These are phyloP conservation scores for Globisporangium perplexum DNA, from an alignment of 352 stramenopile genomes.

Conservation along the genomic window DNA sequence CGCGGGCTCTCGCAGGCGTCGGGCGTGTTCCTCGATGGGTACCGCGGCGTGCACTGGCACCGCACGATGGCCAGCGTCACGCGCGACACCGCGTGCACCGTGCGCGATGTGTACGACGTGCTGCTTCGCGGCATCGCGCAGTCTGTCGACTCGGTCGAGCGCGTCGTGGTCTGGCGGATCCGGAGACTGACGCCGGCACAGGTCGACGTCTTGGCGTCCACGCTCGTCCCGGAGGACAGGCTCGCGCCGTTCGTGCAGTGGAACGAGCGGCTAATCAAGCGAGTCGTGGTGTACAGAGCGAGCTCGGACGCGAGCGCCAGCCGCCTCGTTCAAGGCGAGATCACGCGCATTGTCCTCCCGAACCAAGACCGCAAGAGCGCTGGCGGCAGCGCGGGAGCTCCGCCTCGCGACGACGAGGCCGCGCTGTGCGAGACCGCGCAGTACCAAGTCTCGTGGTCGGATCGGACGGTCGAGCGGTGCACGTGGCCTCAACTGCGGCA, in stretches of 20 bases:
- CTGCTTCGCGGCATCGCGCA: slow-evolving; percentile 37
- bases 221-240: slow-evolving; percentile 51
- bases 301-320: neutral
- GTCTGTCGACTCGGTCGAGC: slow-evolving; percentile 34
- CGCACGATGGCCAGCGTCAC: slow-evolving; percentile 39
- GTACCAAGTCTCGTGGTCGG: slow-evolving; percentile 56
- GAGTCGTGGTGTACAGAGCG: slow-evolving; percentile 56
- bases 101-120: slow-evolving; percentile 51
- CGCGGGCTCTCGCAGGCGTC: slow-evolving; percentile 27
- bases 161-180: slow-evolving; percentile 57
- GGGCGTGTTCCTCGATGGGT: slow-evolving; percentile 40
- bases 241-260: slow-evolving; percentile 51
- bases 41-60: slow-evolving; percentile 50
- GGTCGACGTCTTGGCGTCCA: slow-evolving; percentile 48
- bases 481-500: slow-evolving; percentile 48
- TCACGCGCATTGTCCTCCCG: slow-evolving; percentile 15
- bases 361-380: neutral
- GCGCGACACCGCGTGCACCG: slow-evolving; percentile 22
- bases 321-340: slow-evolving; percentile 29
- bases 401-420: neutral
- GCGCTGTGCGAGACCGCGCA: slow-evolving; percentile 27
- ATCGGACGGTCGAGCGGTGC: slow-evolving; percentile 36
- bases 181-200: slow-evolving; percentile 12
- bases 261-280: slow-evolving; percentile 53
- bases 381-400: no score